phyloP scores from a whole-genome alignment of 2,329 filamentous ascomycete species.

The Exophiala phaeomuriformis region DNA sequence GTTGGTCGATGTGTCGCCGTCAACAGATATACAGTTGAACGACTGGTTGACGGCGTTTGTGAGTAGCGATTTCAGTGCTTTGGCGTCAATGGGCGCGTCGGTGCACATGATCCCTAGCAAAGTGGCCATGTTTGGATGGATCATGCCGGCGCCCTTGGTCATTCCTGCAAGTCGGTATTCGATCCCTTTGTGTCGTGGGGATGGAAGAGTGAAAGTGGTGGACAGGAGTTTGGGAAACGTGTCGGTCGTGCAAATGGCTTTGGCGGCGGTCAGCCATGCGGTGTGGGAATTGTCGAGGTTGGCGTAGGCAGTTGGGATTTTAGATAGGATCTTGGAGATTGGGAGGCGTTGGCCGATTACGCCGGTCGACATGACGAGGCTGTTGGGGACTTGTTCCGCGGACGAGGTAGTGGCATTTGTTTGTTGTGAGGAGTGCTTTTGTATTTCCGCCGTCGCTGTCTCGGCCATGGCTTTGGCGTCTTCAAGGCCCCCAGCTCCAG shows the following conservation, averaged over 20 bases:
- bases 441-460: conserved; percentile 63
- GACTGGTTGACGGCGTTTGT: conserved; percentile 69
- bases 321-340: conserved; percentile 78
- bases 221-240: conserved; percentile 96
- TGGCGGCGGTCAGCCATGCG: conserved; percentile 78
- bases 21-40: conserved; percentile 95
- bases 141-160: conserved; percentile 98
- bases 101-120: conserved; percentile 87
- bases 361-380: conserved; percentile 97
- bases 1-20: conserved; percentile 96
- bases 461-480: conserved; percentile 80
- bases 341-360: conserved; percentile 93
- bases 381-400: conserved; percentile 41
- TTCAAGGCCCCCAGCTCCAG: conserved; percentile 78
- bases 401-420: too few relatives aligned
- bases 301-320: conserved; percentile 68
- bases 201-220: conserved; percentile 73
- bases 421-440: conserved; percentile 22
- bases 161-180: conserved; percentile 79
- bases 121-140: conserved; percentile 98
- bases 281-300: conserved; percentile 68
- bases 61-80: conserved; percentile 62
- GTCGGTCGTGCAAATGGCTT: conserved; percentile 95
- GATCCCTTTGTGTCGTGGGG: conserved; percentile 53
- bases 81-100: conserved; percentile 69